These are phyloP conservation scores for Nissolia schottii DNA, from an alignment of 306 rosid genomes.

Conservation along the genomic window DNA sequence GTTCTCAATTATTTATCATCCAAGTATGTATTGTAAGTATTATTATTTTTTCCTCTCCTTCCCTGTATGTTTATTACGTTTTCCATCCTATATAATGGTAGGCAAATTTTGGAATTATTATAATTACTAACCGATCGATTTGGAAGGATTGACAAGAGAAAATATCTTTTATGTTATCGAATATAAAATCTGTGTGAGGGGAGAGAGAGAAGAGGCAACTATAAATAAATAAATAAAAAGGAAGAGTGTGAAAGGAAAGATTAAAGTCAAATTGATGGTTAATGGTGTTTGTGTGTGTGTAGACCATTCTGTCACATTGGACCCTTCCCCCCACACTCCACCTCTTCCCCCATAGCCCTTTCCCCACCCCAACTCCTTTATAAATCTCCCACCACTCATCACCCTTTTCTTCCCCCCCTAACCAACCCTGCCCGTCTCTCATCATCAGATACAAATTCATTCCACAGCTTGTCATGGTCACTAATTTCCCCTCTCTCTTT, in stretches of 20 bases:
- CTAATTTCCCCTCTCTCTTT: not conserved
- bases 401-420: not conserved
- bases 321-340: not conserved
- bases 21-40: not conserved
- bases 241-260: constrained; percentile 14
- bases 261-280: constrained; percentile 31
- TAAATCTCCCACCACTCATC: constrained; percentile 38
- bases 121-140: not conserved
- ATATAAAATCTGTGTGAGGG: not conserved
- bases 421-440: not conserved
- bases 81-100: not conserved
- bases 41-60: too few relatives aligned
- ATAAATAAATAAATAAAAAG: not conserved
- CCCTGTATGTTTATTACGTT: not conserved
- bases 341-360: not conserved
- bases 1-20: too few relatives aligned
- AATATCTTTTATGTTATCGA: not conserved
- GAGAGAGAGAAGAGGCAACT: not conserved
- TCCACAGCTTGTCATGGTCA: not conserved
- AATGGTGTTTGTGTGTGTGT: constrained; percentile 17
- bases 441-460: too few relatives aligned
- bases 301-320: constrained; percentile 39
- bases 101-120: not conserved
- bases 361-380: constrained; percentile 24
- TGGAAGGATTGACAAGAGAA: not conserved